phyloP scores from a whole-genome alignment of 768 basidiomycete genomes.

The Rhodocollybia butyracea region DNA sequence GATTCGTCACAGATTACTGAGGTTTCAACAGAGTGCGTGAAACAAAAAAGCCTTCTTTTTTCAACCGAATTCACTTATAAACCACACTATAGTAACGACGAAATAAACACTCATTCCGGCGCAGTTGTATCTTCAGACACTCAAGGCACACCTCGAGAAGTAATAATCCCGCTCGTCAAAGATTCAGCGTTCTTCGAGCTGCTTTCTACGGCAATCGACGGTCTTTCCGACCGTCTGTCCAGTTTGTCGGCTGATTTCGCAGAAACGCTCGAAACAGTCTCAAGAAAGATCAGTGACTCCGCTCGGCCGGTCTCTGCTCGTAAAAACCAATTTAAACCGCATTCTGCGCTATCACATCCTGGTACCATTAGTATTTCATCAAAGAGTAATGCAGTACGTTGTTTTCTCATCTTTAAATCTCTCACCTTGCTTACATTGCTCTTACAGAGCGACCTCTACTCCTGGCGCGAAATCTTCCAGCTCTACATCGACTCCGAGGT shows the following conservation, averaged over 20 bases:
- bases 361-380: constrained; percentile 28
- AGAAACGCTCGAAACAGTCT: constrained; percentile 33
- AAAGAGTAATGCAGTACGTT: constrained; percentile 13
- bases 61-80: background rate
- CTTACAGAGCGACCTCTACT: constrained; percentile 65
- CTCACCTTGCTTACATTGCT: background rate
- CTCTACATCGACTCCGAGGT: constrained; percentile 84
- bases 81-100: background rate
- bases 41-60: background rate
- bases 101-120: background rate
- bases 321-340: constrained; percentile 35
- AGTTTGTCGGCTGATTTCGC: constrained; percentile 50
- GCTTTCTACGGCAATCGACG: constrained; percentile 57
- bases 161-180: constrained; percentile 77
- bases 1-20: constrained; percentile 1
- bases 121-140: background rate
- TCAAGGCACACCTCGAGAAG: constrained; percentile 33
- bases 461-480: constrained; percentile 89
- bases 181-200: constrained; percentile 80
- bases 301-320: constrained; percentile 43
- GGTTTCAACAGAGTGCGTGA: constrained; percentile 1
- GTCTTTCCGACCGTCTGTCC: constrained; percentile 47
- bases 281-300: constrained; percentile 34
- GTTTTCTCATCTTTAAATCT: background rate
- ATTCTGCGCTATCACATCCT: constrained; percentile 42